Evolutionary conservation across 2,329 filamentous ascomycete genomes (phyloP).

Genomic region (Scopulariopsis brevicaulis): DNA sequence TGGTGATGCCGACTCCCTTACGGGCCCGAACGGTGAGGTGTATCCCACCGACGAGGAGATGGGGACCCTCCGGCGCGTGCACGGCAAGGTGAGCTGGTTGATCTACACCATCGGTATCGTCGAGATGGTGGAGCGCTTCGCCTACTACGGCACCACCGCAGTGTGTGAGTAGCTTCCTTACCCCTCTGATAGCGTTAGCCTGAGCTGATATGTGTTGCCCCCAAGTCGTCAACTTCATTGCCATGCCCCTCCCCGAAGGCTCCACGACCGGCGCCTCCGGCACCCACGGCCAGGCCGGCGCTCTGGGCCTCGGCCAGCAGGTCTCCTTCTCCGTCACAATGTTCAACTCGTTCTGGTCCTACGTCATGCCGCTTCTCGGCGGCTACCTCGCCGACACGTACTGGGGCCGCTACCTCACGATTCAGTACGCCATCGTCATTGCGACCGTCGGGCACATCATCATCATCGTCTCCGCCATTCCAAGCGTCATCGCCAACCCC

Average conservation of each 20-base stretch:
- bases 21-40: slow-evolving; percentile 7
- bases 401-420: slow-evolving; percentile 59
- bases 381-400: slow-evolving; percentile 41
- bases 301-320: slow-evolving; percentile 44
- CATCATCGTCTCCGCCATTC: slow-evolving; percentile 54
- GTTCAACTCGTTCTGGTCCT: slow-evolving; percentile 49
- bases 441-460: slow-evolving; percentile 57
- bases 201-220: neutral
- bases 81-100: slow-evolving; percentile 45
- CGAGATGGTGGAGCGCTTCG: slow-evolving; percentile 62
- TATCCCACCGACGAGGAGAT: slow-evolving; percentile 39
- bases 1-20: slow-evolving; percentile 1
- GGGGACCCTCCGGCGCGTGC: slow-evolving; percentile 37
- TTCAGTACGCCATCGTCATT: slow-evolving; percentile 47
- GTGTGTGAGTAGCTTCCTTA: slow-evolving; percentile 39
- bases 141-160: slow-evolving; percentile 57
- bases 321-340: slow-evolving; percentile 31
- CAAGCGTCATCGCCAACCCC: slow-evolving; percentile 43
- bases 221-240: slow-evolving; percentile 49
- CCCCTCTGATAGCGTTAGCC: neutral
- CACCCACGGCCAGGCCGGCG: slow-evolving; percentile 31
- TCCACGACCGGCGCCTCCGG: slow-evolving; percentile 39
- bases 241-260: slow-evolving; percentile 40
- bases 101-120: slow-evolving; percentile 55
- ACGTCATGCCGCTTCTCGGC: slow-evolving; percentile 46